Base-by-base conservation (phyloP, 805 yeast genomes). In the Lachancea lanzarotensis region DNA sequence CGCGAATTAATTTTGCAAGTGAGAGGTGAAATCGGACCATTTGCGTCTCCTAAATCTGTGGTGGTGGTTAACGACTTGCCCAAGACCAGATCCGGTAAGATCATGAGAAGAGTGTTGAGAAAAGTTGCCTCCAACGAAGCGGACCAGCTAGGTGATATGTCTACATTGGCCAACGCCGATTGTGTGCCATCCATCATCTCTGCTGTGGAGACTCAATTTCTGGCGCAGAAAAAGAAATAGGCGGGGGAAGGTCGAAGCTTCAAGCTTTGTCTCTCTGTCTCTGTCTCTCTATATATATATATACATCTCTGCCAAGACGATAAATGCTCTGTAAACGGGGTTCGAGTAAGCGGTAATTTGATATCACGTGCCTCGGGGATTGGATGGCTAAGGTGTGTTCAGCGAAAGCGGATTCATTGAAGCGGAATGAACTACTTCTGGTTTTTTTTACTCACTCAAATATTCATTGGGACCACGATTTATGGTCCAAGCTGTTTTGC, bases 71-170 rank as follows among this genome's bases (percentile, higher is more conserved):
- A 80, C 49, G 98, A 93, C 63, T 78, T 93, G 67, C 98, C 98
- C 70, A 93, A 91, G 78, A 93, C 98, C 19, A 81, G 98, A 72
- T 88, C 96, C 10, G 98, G 98, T 57, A 93, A 93, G 76, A 91
- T 93, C 63, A 91, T 93, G 95, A 85, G 98, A 76, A 86, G 98
- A 74, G 84, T 93, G 51, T 76, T 93, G 69, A 83, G 98, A 71
- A 93, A 93, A 72, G 78, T 91, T 49, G 82, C 89, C 45, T 81
- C 93, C 42, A 90, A 91, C 54, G 97, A 91, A 73, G 95, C 83
- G 54, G 95, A 86, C 54, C 86, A 83, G 63, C 75, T 93, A 55
- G 98, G 98, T 52, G 98, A 91, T 64, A 74, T 84, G 62, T 81
- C 95, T 42, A 93, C 98, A 29, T 73, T 86, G 65, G 79, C 93